These are phyloP conservation scores for Candida pini DNA, from an alignment of 805 yeast species.

Conservation along the genomic window DNA sequence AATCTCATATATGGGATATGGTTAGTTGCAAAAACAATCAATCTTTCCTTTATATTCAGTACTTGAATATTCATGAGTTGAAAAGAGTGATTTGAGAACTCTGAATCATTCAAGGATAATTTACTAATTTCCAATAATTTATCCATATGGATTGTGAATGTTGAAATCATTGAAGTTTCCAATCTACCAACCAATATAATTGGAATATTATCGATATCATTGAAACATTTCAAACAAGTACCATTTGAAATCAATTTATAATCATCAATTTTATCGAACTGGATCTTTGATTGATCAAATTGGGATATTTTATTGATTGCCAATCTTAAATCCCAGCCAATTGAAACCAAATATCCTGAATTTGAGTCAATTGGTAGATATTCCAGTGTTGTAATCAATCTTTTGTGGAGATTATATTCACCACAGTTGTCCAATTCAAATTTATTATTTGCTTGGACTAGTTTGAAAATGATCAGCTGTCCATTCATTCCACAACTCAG, in stretches of 20 bases:
- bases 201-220: constrained; percentile 22
- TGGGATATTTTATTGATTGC: constrained; percentile 29
- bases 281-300: constrained; percentile 8
- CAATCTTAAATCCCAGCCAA: constrained; percentile 55
- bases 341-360: constrained; percentile 39
- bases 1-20: constrained; percentile 75
- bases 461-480: constrained; percentile 9
- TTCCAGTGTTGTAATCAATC: constrained; percentile 23
- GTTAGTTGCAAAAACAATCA: constrained; percentile 63
- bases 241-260: constrained; percentile 44
- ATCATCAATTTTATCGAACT: constrained; percentile 17
- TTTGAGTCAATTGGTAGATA: constrained; percentile 8
- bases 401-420: constrained; percentile 23
- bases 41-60: constrained; percentile 20
- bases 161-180: constrained; percentile 53
- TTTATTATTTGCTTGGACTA: constrained; percentile 1
- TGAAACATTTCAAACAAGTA: constrained; percentile 38
- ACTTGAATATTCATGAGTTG: constrained; percentile 46
- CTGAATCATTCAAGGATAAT: constrained; percentile 67
- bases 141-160: constrained; percentile 26
- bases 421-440: constrained; percentile 4
- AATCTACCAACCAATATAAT: constrained; percentile 49
- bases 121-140: constrained; percentile 33
- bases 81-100: constrained; percentile 60
- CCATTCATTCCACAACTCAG: constrained; percentile 32